These are phyloP conservation scores for Aspergillus niger DNA, from an alignment of 2,329 filamentous ascomycete genomes.

Conservation along the genomic window DNA sequence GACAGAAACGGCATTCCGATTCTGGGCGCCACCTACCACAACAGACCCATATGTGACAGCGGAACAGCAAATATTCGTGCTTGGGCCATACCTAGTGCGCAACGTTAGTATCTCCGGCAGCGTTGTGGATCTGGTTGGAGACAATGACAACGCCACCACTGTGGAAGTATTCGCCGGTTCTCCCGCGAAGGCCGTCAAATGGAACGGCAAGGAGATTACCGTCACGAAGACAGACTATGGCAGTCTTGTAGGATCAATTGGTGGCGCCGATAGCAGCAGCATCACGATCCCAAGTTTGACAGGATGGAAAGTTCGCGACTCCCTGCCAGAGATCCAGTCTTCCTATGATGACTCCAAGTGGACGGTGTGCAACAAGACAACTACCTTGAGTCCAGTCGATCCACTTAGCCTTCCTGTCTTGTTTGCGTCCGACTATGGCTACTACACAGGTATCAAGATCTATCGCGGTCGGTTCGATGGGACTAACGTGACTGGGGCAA, in stretches of 20 bases:
- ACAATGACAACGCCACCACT: constrained; percentile 44
- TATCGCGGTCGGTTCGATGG: constrained; percentile 12
- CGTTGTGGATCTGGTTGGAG: constrained; percentile 43
- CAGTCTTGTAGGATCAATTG: constrained; percentile 45
- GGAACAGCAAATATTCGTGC: constrained; percentile 50
- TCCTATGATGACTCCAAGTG: constrained; percentile 56
- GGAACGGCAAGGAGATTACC: constrained; percentile 48
- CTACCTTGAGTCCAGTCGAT: constrained; percentile 47
- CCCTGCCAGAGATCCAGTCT: constrained; percentile 51
- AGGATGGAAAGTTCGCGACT: constrained; percentile 54
- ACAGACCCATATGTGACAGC: constrained; percentile 49
- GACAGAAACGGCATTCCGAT: constrained; percentile 56
- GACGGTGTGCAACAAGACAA: constrained; percentile 53
- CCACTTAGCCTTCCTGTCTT: constrained; percentile 57
- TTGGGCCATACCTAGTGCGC: constrained; percentile 50
- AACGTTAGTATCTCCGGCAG: constrained; percentile 38
- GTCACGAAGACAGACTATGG: constrained; percentile 48
- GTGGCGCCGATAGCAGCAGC: constrained; percentile 41
- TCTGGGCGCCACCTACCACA: constrained; percentile 57
- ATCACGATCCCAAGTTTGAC: constrained; percentile 50
- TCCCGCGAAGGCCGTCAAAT: constrained; percentile 45
- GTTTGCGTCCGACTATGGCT: constrained; percentile 55
- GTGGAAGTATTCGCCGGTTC: constrained; percentile 25
- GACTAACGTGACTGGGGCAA: background rate
- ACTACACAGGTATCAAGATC: constrained; percentile 10